A percentile compares a stretch with the other conserved stretches of the same genome.
Conservation (phyloP, 2,329 filamentous ascomycete species). For the Hypoxylon rubiginosum region DNA sequence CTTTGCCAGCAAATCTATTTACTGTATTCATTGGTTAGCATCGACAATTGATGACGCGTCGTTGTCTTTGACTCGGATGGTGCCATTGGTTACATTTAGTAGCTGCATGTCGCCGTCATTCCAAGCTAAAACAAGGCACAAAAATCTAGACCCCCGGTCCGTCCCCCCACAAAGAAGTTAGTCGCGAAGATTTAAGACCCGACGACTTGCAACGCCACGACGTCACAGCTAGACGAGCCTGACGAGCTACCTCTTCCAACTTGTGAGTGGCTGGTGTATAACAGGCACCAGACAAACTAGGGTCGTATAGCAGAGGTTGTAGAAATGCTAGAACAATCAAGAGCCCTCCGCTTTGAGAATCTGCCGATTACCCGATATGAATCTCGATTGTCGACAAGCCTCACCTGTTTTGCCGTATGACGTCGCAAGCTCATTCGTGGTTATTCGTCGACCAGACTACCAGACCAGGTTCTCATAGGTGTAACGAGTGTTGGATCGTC, state of each 20-base stretch:
- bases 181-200: slow-evolving; percentile 7
- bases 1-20: slow-evolving; percentile 10
- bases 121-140: slow-evolving; percentile 38
- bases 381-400: slow-evolving; percentile 16
- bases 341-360: slow-evolving; percentile 3
- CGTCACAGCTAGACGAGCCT: slow-evolving; percentile 42
- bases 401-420: slow-evolving; percentile 38
- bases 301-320: slow-evolving; percentile 52
- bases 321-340: not conserved
- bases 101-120: slow-evolving; percentile 38
- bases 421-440: slow-evolving; percentile 36
- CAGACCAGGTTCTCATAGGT: slow-evolving; percentile 25
- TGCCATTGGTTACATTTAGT: slow-evolving; percentile 28
- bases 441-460: too few relatives aligned
- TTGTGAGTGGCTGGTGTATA: slow-evolving; percentile 50
- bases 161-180: slow-evolving; percentile 30
- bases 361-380: slow-evolving; percentile 36
- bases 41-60: slow-evolving; percentile 44
- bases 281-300: too few relatives aligned
- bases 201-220: slow-evolving; percentile 44
- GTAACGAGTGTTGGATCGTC: slow-evolving; percentile 30
- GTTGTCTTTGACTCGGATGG: slow-evolving; percentile 37
- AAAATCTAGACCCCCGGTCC: slow-evolving; percentile 29
- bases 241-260: slow-evolving; percentile 41
- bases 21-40: slow-evolving; percentile 1